phyloP scores from a whole-genome alignment of 257 asterid genomes.

The Osmanthus fragrans region DNA sequence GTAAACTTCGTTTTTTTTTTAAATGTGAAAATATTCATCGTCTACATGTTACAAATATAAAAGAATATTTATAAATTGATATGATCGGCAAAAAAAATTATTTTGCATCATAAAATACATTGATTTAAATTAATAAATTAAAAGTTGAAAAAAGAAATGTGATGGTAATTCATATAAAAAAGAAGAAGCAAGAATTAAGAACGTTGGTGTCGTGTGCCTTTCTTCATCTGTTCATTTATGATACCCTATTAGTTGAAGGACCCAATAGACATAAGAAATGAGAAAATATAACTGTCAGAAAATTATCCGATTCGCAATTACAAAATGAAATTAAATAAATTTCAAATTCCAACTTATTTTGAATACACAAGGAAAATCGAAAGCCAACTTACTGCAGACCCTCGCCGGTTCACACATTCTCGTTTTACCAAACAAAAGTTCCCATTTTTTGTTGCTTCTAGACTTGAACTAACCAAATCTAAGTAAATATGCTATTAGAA shows the following conservation, averaged over 20 bases:
- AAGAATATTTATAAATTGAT: no score
- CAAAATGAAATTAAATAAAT: constrained; percentile 7
- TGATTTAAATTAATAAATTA: not conserved
- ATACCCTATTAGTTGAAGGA: constrained; percentile 19
- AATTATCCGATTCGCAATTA: no score
- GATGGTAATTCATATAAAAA: not conserved
- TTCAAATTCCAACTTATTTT: constrained; percentile 5
- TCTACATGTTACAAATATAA: no score
- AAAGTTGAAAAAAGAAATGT: not conserved
- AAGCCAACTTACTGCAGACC: not conserved
- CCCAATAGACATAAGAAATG: not conserved
- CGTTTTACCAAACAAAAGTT: constrained; percentile 1
- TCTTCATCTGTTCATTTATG: constrained; percentile 18
- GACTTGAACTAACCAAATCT: no score
- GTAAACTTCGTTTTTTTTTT: no score
- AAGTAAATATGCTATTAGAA: no score
- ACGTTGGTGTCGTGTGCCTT: constrained; percentile 27
- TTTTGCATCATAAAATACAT: no score
- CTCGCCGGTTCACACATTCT: not conserved
- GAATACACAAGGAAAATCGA: no score
- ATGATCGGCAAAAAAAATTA: no score
- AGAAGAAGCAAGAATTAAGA: not conserved
- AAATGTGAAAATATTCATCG: no score
- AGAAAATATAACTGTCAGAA: no score
- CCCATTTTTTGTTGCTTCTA: not conserved